Evolutionary conservation across 2,329 filamentous ascomycete genomes (phyloP).

Genomic region (Pseudopithomyces chartarum): DNA sequence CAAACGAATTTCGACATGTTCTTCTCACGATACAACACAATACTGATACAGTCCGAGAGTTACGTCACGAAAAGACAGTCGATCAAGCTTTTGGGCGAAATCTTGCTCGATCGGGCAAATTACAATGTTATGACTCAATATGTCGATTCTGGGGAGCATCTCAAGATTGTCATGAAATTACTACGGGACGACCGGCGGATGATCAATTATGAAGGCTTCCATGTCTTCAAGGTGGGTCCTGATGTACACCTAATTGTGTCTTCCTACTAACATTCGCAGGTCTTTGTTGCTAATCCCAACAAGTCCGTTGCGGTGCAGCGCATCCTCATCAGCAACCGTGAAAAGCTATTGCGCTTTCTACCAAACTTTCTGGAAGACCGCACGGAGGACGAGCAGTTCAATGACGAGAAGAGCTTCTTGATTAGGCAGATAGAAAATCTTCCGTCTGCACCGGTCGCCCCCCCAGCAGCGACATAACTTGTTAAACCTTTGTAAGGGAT

Average conservation of each 20-base stretch:
- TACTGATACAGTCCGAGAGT: constrained; percentile 86
- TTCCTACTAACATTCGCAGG: constrained; percentile 52
- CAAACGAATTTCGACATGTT: constrained; percentile 90
- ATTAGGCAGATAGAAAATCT: constrained; percentile 82
- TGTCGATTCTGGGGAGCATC: constrained; percentile 90
- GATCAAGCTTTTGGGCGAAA: constrained; percentile 95
- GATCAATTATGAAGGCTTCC: constrained; percentile 99
- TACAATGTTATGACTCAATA: constrained; percentile 99
- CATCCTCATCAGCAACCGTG: constrained; percentile 94
- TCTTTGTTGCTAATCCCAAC: constrained; percentile 98
- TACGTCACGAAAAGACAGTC: constrained; percentile 98
- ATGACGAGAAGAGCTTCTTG: constrained; percentile 95
- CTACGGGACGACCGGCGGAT: constrained; percentile 95
- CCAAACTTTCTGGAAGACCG: constrained; percentile 92
- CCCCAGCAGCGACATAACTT: constrained; percentile 23
- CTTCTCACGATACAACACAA: constrained; percentile 87
- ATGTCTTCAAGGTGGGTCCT: constrained; percentile 82
- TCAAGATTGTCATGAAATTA: constrained; percentile 98
- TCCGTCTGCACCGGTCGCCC: constrained; percentile 37
- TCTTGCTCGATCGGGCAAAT: constrained; percentile 91
- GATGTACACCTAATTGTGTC: not conserved
- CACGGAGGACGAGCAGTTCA: constrained; percentile 97
- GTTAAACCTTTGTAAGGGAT: not conserved
- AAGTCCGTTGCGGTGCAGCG: constrained; percentile 96
- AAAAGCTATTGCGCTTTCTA: constrained; percentile 86